Evolutionary conservation across 306 rosid genomes (phyloP), one percentile per base, ranked within the genome.

Genomic region (Fragaria iinumae): DNA sequence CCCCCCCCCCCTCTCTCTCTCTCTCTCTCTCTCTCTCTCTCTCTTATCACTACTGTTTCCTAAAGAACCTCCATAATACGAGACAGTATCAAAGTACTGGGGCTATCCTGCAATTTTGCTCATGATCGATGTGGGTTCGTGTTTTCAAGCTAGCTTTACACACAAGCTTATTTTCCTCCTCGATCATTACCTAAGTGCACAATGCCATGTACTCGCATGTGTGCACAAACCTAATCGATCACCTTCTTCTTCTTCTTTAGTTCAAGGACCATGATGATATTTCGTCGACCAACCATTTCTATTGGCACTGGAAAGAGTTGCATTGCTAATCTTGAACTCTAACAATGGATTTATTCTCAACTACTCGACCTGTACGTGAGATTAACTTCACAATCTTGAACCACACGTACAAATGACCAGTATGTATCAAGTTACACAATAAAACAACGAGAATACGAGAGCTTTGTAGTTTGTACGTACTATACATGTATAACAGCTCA

Each of bases 71-170:
- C 38, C 55, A 44, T 44, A 6, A 69, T 38, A 0, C 34, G 44
- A 44, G 56, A 45, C 57, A 69, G 41, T 45, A 69, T 47, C 73
- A 47, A n/a, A 25, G 8, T 25, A 69, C 73, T 16, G 57, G 72
- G 27, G 55, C 56, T 69, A 47, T 25, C 32, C 64, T 57, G 64
- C 34, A 20, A n/a, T 2, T 43, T 21, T 70, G 23, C 44, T 48
- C 32, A 32, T 32, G 11, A 13, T 62, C 43, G 67, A 25, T 59
- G 34, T 48, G 59, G 59, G 10, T 70, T 20, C 57, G 6, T 18
- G 34, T 25, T 71, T 20, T 50, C 75, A 49, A 70, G 49, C 29
- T 70, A 70, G 49, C 29, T 70, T 29, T 36, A 16, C n/a, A 48
- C 43, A 11, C 38, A 29, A 17, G n/a, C 29, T 45, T 69, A 69